phyloP scores from a whole-genome alignment of 2,329 filamentous ascomycete genomes.

The Paracorniculantispora psalliotae region DNA sequence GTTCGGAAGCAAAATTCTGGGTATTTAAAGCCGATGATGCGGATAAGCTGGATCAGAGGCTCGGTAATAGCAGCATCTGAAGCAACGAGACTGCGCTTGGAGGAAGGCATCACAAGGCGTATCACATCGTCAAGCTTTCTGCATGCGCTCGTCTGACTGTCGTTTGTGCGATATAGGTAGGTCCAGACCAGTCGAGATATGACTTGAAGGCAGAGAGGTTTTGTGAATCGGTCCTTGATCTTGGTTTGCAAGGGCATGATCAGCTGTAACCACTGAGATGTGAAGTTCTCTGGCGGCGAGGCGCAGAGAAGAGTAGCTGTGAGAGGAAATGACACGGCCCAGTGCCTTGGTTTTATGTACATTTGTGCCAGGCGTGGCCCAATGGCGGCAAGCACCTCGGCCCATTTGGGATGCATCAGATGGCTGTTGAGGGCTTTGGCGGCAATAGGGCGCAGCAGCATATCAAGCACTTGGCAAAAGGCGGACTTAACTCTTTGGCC shows the following conservation, averaged over 20 bases:
- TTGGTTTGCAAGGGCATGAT: slow-evolving; percentile 72
- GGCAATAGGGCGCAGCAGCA: slow-evolving; percentile 80
- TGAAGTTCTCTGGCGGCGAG: slow-evolving; percentile 78
- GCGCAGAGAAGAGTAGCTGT: slow-evolving; percentile 84
- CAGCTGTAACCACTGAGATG: slow-evolving; percentile 79
- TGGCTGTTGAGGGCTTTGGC: slow-evolving; percentile 71
- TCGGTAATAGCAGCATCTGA: slow-evolving; percentile 82
- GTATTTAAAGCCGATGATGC: slow-evolving; percentile 89
- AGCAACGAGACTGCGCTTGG: slow-evolving; percentile 74
- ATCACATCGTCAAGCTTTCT: slow-evolving; percentile 88
- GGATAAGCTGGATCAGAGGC: slow-evolving; percentile 86
- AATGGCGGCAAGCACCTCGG: slow-evolving; percentile 73
- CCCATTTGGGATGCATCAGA: slow-evolving; percentile 78
- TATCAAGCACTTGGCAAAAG: slow-evolving; percentile 88
- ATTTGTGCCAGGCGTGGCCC: slow-evolving; percentile 76
- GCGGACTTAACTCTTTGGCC: slow-evolving; percentile 88
- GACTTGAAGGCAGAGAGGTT: slow-evolving; percentile 78
- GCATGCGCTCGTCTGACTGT: slow-evolving; percentile 60
- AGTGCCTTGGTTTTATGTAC: slow-evolving; percentile 87
- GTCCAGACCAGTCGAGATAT: slow-evolving; percentile 91
- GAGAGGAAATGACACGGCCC: slow-evolving; percentile 81
- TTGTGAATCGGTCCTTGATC: slow-evolving; percentile 75
- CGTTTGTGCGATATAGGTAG: slow-evolving; percentile 80
- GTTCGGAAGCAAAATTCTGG: slow-evolving; percentile 89
- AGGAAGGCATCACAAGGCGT: slow-evolving; percentile 73